These are phyloP conservation scores for Scutellaria baicalensis DNA, from an alignment of 257 asterid genomes.

Conservation along the genomic window DNA sequence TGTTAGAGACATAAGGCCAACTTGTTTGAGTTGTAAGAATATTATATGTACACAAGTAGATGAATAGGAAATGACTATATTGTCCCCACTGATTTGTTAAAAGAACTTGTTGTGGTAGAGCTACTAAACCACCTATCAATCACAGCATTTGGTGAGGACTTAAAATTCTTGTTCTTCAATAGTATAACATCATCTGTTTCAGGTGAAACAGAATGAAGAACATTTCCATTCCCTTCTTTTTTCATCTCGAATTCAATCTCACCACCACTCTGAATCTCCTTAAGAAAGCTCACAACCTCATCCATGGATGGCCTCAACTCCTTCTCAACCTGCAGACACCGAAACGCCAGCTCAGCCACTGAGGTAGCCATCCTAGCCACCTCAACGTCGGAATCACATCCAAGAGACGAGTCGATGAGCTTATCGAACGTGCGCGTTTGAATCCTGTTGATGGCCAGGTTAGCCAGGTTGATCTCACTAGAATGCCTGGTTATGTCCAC, in stretches of 20 bases:
- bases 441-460: slow-evolving; percentile 35
- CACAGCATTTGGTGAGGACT: slow-evolving; percentile 31
- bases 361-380: slow-evolving; percentile 35
- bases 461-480: slow-evolving; percentile 45
- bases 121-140: slow-evolving; percentile 29
- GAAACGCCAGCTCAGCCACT: slow-evolving; percentile 49
- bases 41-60: background rate
- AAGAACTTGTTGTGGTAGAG: slow-evolving; percentile 22
- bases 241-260: background rate
- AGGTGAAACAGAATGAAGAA: slow-evolving; percentile 16
- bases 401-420: slow-evolving; percentile 37
- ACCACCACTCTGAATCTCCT: slow-evolving; percentile 17
- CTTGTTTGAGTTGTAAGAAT: background rate
- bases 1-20: too few species aligned
- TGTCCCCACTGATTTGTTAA: background rate
- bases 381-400: slow-evolving; percentile 25
- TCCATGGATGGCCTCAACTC: slow-evolving; percentile 50
- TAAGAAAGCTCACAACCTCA: slow-evolving; percentile 31
- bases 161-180: slow-evolving; percentile 17
- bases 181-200: slow-evolving; percentile 28
- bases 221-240: background rate
- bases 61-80: background rate
- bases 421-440: slow-evolving; percentile 32
- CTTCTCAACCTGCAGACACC: slow-evolving; percentile 43
- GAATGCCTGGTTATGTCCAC: slow-evolving; percentile 41